A percentile compares a stretch with the other conserved stretches of the same genome.
Conservation (phyloP, 371 early-diverging fungal species). For the Apophysomyces trapeziformis region DNA sequence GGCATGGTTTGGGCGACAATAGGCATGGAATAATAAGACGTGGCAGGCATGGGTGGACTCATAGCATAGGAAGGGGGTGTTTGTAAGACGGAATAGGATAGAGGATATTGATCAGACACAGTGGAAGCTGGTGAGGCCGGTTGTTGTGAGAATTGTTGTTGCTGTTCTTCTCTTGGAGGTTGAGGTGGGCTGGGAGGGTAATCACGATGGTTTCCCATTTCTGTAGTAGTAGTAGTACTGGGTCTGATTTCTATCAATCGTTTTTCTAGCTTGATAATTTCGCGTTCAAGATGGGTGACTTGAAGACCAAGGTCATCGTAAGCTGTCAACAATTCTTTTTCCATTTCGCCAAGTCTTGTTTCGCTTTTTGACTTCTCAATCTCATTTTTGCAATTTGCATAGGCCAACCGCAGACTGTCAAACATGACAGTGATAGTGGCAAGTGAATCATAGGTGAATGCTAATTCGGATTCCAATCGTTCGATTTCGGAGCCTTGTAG, state of each 20-base stretch:
- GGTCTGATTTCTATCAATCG: slow-evolving; percentile 24
- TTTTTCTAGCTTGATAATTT: slow-evolving; percentile 37
- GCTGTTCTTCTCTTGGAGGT: background rate
- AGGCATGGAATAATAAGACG: background rate
- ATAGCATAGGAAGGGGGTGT: background rate
- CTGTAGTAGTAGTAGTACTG: background rate
- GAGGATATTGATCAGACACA: background rate
- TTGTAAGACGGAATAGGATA: background rate
- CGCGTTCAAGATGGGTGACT: slow-evolving; percentile 43
- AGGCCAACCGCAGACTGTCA: slow-evolving; percentile 40
- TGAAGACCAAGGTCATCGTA: slow-evolving; percentile 50
- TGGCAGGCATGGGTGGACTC: background rate
- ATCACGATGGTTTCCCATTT: background rate
- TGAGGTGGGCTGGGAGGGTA: background rate
- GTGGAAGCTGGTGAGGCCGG: background rate
- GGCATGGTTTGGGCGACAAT: background rate
- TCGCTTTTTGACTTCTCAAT: slow-evolving; percentile 25
- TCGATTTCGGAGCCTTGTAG: slow-evolving; percentile 17
- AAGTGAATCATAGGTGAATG: slow-evolving; percentile 41
- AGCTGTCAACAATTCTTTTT: slow-evolving; percentile 48
- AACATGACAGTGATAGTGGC: slow-evolving; percentile 44
- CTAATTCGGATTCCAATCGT: slow-evolving; percentile 34
- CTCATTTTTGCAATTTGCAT: slow-evolving; percentile 29
- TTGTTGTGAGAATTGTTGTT: too few relatives aligned
- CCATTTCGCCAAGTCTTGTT: slow-evolving; percentile 39